These are phyloP conservation scores for Rhodotorula sp. DNA, from an alignment of 1,284 basidiomycete genomes.

Conservation along the genomic window DNA sequence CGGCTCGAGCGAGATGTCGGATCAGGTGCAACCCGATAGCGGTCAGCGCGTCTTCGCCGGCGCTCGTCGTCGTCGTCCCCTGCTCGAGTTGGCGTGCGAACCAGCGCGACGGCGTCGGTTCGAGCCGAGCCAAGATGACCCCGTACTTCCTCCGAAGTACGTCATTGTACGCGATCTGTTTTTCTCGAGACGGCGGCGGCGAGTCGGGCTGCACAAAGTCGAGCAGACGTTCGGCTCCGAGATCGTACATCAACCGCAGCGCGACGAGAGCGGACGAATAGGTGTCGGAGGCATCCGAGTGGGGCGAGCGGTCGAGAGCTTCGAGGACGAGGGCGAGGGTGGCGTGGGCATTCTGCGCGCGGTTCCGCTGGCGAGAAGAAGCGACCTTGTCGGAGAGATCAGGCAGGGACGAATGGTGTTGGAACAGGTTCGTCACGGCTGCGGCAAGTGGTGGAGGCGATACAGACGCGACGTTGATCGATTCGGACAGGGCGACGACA, in stretches of 20 bases:
- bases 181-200: neutral
- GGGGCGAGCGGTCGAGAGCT: neutral
- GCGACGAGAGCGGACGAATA: neutral
- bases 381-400: neutral
- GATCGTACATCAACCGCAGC: conserved; percentile 3
- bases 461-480: neutral
- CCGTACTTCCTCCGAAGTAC: conserved; percentile 27
- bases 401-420: neutral
- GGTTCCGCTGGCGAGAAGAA: neutral
- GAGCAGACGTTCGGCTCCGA: neutral
- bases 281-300: neutral
- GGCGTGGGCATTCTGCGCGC: neutral
- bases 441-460: too few species aligned
- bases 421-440: too few species aligned
- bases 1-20: conserved; percentile 3
- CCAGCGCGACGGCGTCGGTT: conserved; percentile 17
- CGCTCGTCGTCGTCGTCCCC: neutral
- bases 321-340: conserved; percentile 1
- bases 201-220: neutral
- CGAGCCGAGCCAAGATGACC: conserved; percentile 12
- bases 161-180: conserved; percentile 1
- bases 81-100: neutral
- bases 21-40: conserved; percentile 6
- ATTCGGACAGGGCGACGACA: neutral
- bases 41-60: neutral